Conservation (phyloP, 2,329 filamentous ascomycete species). For the Pyrenochaeta sp. region DNA sequence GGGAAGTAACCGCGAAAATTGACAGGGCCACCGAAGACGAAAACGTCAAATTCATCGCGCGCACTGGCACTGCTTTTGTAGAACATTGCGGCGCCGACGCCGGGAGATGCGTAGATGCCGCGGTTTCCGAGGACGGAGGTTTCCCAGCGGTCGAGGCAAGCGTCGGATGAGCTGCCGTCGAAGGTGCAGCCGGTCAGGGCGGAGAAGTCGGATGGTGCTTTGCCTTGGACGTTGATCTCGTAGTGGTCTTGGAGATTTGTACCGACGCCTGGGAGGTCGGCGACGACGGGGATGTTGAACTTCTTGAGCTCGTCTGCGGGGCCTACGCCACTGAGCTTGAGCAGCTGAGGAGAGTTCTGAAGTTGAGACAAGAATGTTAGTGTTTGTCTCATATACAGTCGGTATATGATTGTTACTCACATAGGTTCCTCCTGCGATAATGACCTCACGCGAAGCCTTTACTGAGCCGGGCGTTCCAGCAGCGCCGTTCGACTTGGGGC, state of each 20-base stretch:
- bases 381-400: neutral
- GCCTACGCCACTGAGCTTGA: slow-evolving; percentile 72
- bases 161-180: slow-evolving; percentile 51
- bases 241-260: slow-evolving; percentile 72
- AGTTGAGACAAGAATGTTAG: neutral
- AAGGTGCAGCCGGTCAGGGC: slow-evolving; percentile 54
- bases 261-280: slow-evolving; percentile 69
- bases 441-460: slow-evolving; percentile 43
- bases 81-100: slow-evolving; percentile 61
- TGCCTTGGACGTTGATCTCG: slow-evolving; percentile 59
- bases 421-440: slow-evolving; percentile 61
- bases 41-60: slow-evolving; percentile 62
- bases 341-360: slow-evolving; percentile 67
- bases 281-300: slow-evolving; percentile 63
- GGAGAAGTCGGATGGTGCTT: slow-evolving; percentile 48
- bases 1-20: slow-evolving; percentile 66
- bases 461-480: slow-evolving; percentile 50
- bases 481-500: slow-evolving; percentile 43
- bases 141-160: slow-evolving; percentile 57
- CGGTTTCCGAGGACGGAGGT: slow-evolving; percentile 53
- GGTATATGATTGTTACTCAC: neutral
- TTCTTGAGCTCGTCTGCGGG: slow-evolving; percentile 61
- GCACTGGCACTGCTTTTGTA: slow-evolving; percentile 53
- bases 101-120: slow-evolving; percentile 59
- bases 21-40: slow-evolving; percentile 64